Evolutionary conservation across 2,329 filamentous ascomycete species (phyloP), one percentile per base, ranked within the genome.

Genomic region (Dothiorella sarmentorum): DNA sequence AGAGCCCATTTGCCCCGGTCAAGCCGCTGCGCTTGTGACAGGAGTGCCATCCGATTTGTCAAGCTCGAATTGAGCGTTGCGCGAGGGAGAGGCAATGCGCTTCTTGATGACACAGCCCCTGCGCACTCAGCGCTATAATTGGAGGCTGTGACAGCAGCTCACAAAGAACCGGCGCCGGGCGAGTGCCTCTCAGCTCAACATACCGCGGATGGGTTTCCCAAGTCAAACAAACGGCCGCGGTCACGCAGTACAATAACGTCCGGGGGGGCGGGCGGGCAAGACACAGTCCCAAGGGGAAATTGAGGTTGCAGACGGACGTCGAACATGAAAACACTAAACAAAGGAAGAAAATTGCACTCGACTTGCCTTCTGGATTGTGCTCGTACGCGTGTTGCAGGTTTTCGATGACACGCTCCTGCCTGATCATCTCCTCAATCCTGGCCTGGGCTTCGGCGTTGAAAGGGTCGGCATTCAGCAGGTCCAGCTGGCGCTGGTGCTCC

Each of bases 331-430:
- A 56, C 26, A 27, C 29, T 11, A 31, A 20, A 52, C 35, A 26
- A 58, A 58, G 52, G 44, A 37, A 43, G 35, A 27, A 49, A 29
- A 60, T 18, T 26, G 22, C 45, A 17, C 45, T 38, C 15, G 38
- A 75, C 82, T 67, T 76, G 95, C 93, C 93, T 83, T 97, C 94
- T 0, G 94, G 94, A 68, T 95, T 96, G 75, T 97, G 88, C 75
- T 97, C 93, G 82, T 97, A 93, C 40, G 94, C 94, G 75, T 92
- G 94, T 70, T 97, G 91, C 61, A 97, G 75, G 69, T 99, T 99
- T 76, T 97, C 91, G 74, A 93, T 91, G 44, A 99, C 93, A 15
- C 88, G 83, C 75, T 97, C 90, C 75, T 97, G 90, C 58, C 94
- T 87, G 69, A 99, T 99, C 75, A 97, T 95, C 76, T 99, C 94